Conservation (phyloP, 192 early-diverging fungal genomes). For the Physocladia obscura region DNA sequence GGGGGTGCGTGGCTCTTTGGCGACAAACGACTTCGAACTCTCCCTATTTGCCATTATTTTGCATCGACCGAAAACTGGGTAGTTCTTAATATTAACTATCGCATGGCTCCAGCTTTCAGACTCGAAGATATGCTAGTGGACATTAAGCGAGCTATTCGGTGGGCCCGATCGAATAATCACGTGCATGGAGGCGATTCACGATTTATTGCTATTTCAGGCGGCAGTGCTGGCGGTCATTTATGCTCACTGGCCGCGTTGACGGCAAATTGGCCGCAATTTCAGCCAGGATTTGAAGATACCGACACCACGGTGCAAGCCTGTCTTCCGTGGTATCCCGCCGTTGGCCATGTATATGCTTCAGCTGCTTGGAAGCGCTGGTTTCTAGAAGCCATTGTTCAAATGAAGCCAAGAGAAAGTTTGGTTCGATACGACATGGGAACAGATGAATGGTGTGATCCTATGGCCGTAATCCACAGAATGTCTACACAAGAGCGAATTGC, state of each 20-base stretch:
- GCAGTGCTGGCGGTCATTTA: conserved; percentile 59
- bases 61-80: conserved; percentile 56
- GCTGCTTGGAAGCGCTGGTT: conserved; percentile 47
- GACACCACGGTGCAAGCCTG: conserved; percentile 62
- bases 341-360: conserved; percentile 48
- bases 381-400: conserved; percentile 39
- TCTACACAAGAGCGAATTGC: conserved; percentile 18
- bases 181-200: conserved; percentile 65
- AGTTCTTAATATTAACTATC: conserved; percentile 56
- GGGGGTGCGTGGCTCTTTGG: conserved; percentile 66
- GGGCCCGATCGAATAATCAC: conserved; percentile 60
- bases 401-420: neutral
- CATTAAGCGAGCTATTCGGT: conserved; percentile 67
- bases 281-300: conserved; percentile 24
- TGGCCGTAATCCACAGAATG: conserved; percentile 22
- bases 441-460: conserved; percentile 33
- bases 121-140: conserved; percentile 64
- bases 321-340: conserved; percentile 46
- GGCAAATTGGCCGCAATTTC: conserved; percentile 37
- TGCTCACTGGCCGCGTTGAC: conserved; percentile 56
- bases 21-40: conserved; percentile 44
- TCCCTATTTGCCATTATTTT: conserved; percentile 37
- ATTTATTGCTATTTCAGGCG: conserved; percentile 61
- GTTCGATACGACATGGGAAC: neutral
- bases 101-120: conserved; percentile 45